A percentile compares a stretch with the other conserved stretches of the same genome.
These are phyloP conservation scores for Phytopythium delawarense DNA, from an alignment of 352 stramenopile genomes.

Conservation along the genomic window DNA sequence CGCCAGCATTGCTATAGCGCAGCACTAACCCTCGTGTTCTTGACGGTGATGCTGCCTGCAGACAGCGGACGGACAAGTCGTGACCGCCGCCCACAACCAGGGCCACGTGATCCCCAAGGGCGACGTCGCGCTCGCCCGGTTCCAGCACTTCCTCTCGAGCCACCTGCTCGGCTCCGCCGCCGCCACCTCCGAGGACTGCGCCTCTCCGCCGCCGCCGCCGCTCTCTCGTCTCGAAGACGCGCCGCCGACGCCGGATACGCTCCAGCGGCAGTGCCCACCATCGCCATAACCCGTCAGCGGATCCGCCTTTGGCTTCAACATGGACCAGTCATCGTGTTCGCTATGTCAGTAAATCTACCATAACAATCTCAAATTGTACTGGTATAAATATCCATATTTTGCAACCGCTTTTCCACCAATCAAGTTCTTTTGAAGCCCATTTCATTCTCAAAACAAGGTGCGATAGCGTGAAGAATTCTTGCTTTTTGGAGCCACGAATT, in stretches of 20 bases:
- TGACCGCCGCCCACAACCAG: conserved; percentile 63
- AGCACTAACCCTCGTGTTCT: not conserved
- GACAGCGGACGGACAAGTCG: conserved; percentile 38
- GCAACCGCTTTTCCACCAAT: conserved; percentile 23
- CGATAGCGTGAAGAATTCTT: not conserved
- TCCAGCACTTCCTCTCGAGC: conserved; percentile 44
- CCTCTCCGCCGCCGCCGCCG: conserved; percentile 17
- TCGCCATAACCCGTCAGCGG: not conserved
- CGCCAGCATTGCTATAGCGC: not conserved
- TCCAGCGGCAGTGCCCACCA: not conserved
- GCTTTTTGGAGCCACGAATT: conserved; percentile 13
- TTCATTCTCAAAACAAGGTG: conserved; percentile 9
- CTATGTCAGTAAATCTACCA: too few relatives aligned
- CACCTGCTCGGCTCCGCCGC: conserved; percentile 19
- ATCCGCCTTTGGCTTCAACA: not conserved
- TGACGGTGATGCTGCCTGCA: conserved; percentile 7
- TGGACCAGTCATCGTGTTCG: not conserved
- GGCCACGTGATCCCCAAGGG: conserved; percentile 82
- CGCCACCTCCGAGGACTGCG: not conserved
- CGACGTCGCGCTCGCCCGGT: conserved; percentile 37
- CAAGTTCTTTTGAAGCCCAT: not conserved
- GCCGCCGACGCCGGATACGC: conserved; percentile 8
- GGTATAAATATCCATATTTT: not conserved
- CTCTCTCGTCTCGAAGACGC: not conserved
- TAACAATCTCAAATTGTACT: not conserved